Evolutionary conservation across 2,329 filamentous ascomycete species (phyloP).

Genomic region (Ophiostoma tasmaniense): DNA sequence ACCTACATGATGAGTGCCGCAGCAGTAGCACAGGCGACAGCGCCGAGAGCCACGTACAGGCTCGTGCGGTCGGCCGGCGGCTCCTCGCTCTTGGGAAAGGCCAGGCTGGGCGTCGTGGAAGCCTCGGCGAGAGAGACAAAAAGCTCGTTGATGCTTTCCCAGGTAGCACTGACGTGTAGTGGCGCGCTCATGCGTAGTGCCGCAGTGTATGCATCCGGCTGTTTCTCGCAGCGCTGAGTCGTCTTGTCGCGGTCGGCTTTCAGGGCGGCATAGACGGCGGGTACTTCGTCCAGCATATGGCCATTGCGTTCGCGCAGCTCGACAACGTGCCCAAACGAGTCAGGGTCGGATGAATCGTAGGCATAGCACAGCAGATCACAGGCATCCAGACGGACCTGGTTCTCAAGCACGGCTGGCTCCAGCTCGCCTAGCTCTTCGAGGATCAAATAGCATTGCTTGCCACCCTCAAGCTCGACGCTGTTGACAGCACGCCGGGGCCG

Average conservation of each 20-base stretch:
- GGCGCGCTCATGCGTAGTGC: constrained; percentile 81
- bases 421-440: constrained; percentile 90
- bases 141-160: constrained; percentile 87
- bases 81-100: constrained; percentile 83
- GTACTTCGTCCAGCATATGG: constrained; percentile 70
- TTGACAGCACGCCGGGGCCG: constrained; percentile 91
- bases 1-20: constrained; percentile 63
- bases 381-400: constrained; percentile 77
- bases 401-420: constrained; percentile 91
- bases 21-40: constrained; percentile 54
- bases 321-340: constrained; percentile 89
- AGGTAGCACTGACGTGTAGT: constrained; percentile 88
- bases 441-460: constrained; percentile 95
- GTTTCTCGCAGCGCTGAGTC: constrained; percentile 82
- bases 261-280: constrained; percentile 82
- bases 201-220: constrained; percentile 86
- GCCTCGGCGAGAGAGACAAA: constrained; percentile 89
- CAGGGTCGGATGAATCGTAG: constrained; percentile 93
- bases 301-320: constrained; percentile 57
- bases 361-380: constrained; percentile 93
- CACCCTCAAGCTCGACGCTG: constrained; percentile 88
- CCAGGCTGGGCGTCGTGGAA: constrained; percentile 79
- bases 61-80: constrained; percentile 75
- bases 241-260: constrained; percentile 96
- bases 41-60: constrained; percentile 76